phyloP scores from a whole-genome alignment of 139 green algal species.

The Chlorella sp. region DNA sequence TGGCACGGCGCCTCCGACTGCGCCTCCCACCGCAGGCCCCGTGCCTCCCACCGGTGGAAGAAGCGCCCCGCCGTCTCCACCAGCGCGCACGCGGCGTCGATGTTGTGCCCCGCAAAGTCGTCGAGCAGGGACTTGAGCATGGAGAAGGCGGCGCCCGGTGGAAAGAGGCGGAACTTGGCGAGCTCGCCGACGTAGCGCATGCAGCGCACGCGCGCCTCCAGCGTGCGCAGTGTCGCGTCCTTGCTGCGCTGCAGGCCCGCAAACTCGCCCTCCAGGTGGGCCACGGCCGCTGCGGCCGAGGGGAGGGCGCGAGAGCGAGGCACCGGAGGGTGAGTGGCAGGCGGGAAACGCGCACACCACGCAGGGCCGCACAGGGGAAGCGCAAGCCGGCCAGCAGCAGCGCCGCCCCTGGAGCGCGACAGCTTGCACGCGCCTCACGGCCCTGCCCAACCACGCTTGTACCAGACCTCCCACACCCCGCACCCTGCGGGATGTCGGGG shows the following conservation, averaged over 20 bases:
- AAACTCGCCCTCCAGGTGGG: constrained; percentile 82
- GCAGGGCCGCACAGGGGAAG: too few relatives aligned
- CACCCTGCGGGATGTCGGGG: constrained; percentile 75
- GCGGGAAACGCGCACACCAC: too few relatives aligned
- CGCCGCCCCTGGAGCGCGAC: too few relatives aligned
- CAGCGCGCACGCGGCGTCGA: constrained; percentile 85
- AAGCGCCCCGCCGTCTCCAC: constrained; percentile 89
- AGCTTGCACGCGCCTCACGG: too few relatives aligned
- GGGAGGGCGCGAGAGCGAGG: too few relatives aligned
- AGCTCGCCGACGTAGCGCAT: constrained; percentile 89
- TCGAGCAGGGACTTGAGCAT: constrained; percentile 70
- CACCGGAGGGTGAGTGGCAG: too few relatives aligned
- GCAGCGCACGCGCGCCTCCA: constrained; percentile 81
- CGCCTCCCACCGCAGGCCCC: neutral
- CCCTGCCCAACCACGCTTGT: too few relatives aligned
- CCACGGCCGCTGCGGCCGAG: constrained; percentile 46
- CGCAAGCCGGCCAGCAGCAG: too few relatives aligned
- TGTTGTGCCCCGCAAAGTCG: constrained; percentile 86
- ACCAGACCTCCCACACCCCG: too few relatives aligned
- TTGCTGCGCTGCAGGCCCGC: constrained; percentile 63
- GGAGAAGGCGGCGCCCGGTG: constrained; percentile 55
- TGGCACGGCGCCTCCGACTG: neutral
- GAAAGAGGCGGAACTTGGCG: constrained; percentile 82
- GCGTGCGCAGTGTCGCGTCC: constrained; percentile 55
- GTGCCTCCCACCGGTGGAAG: constrained; percentile 47